Evolutionary conservation across 1,284 basidiomycete genomes (phyloP).

Genomic region (Trametes polyzona): DNA sequence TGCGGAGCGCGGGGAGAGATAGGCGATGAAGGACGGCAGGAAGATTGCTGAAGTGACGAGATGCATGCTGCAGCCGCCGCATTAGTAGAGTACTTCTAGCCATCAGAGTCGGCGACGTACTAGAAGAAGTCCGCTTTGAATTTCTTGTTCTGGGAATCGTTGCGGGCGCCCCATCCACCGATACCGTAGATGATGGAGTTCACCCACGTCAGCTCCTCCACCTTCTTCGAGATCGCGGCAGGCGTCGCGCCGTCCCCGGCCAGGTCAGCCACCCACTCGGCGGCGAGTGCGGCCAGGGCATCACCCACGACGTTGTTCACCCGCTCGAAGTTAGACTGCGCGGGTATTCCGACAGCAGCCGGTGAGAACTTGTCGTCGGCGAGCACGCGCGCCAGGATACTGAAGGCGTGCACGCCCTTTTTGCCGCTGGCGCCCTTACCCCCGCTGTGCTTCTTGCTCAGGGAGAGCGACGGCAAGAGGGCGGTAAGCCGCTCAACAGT

Average conservation of each 20-base stretch:
- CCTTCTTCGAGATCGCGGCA: slow-evolving; percentile 42
- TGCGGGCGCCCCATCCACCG: slow-evolving; percentile 36
- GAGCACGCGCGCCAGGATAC: slow-evolving; percentile 41
- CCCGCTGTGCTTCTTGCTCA: slow-evolving; percentile 15
- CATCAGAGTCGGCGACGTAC: slow-evolving; percentile 10
- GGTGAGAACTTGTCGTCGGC: slow-evolving; percentile 39
- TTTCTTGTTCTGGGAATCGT: slow-evolving; percentile 15
- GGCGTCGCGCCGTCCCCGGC: slow-evolving; percentile 33
- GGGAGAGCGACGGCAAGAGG: slow-evolving; percentile 16
- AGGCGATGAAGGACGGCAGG: slow-evolving; percentile 39
- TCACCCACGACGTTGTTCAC: slow-evolving; percentile 34
- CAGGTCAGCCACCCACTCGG: slow-evolving; percentile 49
- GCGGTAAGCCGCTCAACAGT: slow-evolving; percentile 16
- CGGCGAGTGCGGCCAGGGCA: slow-evolving; percentile 46
- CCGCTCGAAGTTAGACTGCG: slow-evolving; percentile 33
- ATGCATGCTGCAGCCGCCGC: slow-evolving; percentile 41
- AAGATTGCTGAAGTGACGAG: slow-evolving; percentile 51
- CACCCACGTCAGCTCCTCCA: slow-evolving; percentile 48
- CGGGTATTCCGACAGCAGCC: slow-evolving; percentile 47
- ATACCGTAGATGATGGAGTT: slow-evolving; percentile 44
- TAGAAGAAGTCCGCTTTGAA: slow-evolving; percentile 46
- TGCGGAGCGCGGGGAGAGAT: slow-evolving; percentile 32
- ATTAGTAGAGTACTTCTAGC: not conserved
- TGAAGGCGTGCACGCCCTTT: slow-evolving; percentile 36
- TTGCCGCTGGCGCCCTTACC: slow-evolving; percentile 21